Conservation (phyloP, 345 rosid species). For the Clarkia xantiana region DNA sequence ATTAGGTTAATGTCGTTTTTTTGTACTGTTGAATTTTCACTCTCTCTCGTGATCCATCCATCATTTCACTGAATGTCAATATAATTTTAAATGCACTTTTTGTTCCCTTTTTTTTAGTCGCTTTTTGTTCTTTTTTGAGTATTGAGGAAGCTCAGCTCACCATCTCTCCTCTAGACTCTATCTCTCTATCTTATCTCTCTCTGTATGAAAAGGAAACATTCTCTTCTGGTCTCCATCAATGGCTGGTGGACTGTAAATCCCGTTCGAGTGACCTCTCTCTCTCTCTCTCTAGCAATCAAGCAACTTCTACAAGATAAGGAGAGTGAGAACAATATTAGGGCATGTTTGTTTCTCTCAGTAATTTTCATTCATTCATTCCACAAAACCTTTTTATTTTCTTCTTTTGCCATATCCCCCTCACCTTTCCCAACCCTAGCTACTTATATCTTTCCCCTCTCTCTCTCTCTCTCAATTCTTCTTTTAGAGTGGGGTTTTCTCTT, state of each 20-base stretch:
- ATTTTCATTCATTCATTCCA: conserved; percentile 13
- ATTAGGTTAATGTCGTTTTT: too few relatives aligned
- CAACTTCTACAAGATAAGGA: conserved; percentile 24
- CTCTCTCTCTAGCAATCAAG: conserved; percentile 41
- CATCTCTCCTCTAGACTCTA: conserved; percentile 2
- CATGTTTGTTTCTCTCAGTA: conserved; percentile 19
- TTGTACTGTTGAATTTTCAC: too few relatives aligned
- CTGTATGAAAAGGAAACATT: conserved; percentile 12
- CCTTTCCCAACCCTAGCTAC: conserved; percentile 23
- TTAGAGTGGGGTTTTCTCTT: conserved; percentile 13
- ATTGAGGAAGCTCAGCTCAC: conserved; percentile 7
- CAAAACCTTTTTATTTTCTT: conserved; percentile 20
- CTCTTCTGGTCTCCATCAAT: conserved; percentile 45
- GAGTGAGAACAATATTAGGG: conserved; percentile 33
- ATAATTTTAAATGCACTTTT: conserved; percentile 7
- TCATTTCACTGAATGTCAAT: too few relatives aligned
- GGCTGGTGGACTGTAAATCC: conserved; percentile 8
- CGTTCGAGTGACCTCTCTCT: not conserved
- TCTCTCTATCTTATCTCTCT: conserved; percentile 6
- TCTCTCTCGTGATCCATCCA: too few relatives aligned
- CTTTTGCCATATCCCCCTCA: conserved; percentile 41
- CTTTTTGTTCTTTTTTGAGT: too few relatives aligned
- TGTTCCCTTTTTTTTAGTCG: too few relatives aligned
- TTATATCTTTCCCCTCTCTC: conserved; percentile 6
- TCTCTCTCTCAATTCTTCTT: conserved; percentile 6